A percentile compares a stretch with the other conserved stretches of the same genome.
These are phyloP conservation scores for Gloeopeniophorella convolvens DNA, from an alignment of 768 basidiomycete species.

Conservation along the genomic window DNA sequence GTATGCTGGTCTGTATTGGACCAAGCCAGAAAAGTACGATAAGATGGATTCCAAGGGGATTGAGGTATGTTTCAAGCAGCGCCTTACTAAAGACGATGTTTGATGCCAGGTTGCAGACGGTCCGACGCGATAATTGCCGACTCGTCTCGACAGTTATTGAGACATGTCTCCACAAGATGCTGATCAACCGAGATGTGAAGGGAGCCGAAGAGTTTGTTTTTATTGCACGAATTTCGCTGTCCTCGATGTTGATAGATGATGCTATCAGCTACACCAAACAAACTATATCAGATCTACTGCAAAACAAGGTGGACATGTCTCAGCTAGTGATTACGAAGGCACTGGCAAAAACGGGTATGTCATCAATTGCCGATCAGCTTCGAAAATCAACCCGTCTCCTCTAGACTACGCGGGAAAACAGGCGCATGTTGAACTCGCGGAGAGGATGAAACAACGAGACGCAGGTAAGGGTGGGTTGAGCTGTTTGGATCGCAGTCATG, in stretches of 20 bases:
- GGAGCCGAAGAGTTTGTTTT: constrained; percentile 82
- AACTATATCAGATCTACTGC: constrained; percentile 86
- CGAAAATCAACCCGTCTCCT: not conserved
- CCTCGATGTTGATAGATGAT: not conserved
- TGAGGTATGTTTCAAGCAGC: constrained; percentile 51
- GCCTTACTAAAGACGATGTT: not conserved
- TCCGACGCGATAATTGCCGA: constrained; percentile 97
- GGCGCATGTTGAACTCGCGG: constrained; percentile 93
- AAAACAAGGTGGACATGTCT: constrained; percentile 98
- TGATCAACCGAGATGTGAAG: constrained; percentile 91
- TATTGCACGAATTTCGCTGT: not conserved
- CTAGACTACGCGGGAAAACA: constrained; percentile 91
- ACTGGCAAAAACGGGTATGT: constrained; percentile 73
- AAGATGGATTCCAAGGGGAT: constrained; percentile 99
- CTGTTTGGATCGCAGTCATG: no score
- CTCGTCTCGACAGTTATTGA: constrained; percentile 97
- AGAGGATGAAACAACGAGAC: constrained; percentile 93
- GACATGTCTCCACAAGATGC: constrained; percentile 96
- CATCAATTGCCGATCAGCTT: not conserved
- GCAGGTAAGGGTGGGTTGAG: constrained; percentile 48
- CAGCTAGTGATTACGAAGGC: constrained; percentile 99
- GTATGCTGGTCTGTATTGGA: constrained; percentile 98
- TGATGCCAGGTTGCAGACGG: constrained; percentile 55
- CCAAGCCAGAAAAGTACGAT: constrained; percentile 88
- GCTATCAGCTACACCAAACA: constrained; percentile 79